These are phyloP conservation scores for Heritiera fomes DNA, from an alignment of 345 rosid species.

Conservation along the genomic window DNA sequence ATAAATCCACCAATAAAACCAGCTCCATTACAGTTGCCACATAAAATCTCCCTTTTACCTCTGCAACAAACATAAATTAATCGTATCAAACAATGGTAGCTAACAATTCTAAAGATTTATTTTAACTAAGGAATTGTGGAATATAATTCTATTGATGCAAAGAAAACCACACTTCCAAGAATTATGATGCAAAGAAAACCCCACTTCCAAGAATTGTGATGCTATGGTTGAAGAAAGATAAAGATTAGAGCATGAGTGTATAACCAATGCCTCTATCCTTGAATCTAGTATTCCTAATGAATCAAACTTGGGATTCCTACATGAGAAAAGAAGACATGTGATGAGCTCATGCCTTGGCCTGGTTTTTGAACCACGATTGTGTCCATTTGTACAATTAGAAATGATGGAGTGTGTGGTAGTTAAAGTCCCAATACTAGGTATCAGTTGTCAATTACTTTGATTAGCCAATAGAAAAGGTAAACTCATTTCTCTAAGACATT, in stretches of 20 bases:
- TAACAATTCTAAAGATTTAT: neutral
- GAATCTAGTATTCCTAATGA: neutral
- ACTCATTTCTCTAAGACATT: neutral
- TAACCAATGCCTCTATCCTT: neutral
- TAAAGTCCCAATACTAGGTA: neutral
- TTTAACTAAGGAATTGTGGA: neutral
- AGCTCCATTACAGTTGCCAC: constrained; percentile 57
- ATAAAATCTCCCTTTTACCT: constrained; percentile 66
- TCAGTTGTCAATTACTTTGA: neutral
- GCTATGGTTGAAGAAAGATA: neutral
- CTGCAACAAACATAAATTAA: constrained; percentile 39
- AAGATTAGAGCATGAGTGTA: neutral
- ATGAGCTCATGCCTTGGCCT: constrained; percentile 1
- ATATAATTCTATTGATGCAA: neutral
- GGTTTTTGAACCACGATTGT: neutral
- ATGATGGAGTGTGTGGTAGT: neutral
- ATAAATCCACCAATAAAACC: constrained; percentile 94
- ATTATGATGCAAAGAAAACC: neutral
- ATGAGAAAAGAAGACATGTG: neutral
- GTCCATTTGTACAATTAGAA: neutral
- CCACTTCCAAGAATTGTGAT: neutral
- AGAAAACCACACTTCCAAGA: neutral
- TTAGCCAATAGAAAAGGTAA: neutral
- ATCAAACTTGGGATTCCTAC: neutral
- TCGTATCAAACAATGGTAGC: neutral